These are phyloP conservation scores for Emergomyces africanus DNA, from an alignment of 2,329 filamentous ascomycete species.

Conservation along the genomic window DNA sequence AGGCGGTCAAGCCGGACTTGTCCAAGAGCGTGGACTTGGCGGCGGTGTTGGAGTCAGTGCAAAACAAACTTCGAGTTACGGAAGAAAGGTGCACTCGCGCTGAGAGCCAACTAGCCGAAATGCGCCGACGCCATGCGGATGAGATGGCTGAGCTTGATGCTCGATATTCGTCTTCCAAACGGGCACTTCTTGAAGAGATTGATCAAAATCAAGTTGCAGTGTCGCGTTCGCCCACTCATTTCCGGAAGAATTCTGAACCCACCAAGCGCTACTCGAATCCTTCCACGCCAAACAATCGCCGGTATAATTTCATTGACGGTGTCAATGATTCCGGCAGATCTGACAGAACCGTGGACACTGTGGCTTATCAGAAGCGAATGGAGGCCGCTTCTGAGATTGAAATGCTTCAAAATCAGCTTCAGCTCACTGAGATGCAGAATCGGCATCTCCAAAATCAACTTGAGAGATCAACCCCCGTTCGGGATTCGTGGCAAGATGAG, in stretches of 20 bases:
- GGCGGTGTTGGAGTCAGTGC: conserved; percentile 74
- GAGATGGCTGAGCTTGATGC: conserved; percentile 54
- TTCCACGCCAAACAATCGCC: conserved; percentile 60
- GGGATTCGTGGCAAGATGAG: conserved; percentile 54
- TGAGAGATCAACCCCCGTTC: conserved; percentile 51
- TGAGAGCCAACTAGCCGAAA: conserved; percentile 66
- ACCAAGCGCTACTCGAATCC: conserved; percentile 56
- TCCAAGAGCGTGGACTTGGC: conserved; percentile 59
- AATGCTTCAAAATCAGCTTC: conserved; percentile 84
- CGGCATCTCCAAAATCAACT: conserved; percentile 81
- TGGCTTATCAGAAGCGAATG: conserved; percentile 77
- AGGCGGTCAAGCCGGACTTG: conserved; percentile 58
- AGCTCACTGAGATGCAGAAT: conserved; percentile 91
- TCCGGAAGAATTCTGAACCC: conserved; percentile 47
- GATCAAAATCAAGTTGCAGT: conserved; percentile 64
- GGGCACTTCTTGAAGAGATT: conserved; percentile 75
- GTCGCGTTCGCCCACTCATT: conserved; percentile 61
- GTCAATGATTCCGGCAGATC: conserved; percentile 65
- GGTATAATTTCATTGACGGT: conserved; percentile 51
- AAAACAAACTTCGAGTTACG: conserved; percentile 74
- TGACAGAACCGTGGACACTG: conserved; percentile 71
- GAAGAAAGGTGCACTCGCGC: conserved; percentile 69
- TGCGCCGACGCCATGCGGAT: conserved; percentile 62
- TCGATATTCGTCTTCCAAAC: conserved; percentile 50
- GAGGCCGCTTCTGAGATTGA: conserved; percentile 85